Evolutionary conservation across 2,329 filamentous ascomycete species (phyloP).

Genomic region (Diaporthe sp.): DNA sequence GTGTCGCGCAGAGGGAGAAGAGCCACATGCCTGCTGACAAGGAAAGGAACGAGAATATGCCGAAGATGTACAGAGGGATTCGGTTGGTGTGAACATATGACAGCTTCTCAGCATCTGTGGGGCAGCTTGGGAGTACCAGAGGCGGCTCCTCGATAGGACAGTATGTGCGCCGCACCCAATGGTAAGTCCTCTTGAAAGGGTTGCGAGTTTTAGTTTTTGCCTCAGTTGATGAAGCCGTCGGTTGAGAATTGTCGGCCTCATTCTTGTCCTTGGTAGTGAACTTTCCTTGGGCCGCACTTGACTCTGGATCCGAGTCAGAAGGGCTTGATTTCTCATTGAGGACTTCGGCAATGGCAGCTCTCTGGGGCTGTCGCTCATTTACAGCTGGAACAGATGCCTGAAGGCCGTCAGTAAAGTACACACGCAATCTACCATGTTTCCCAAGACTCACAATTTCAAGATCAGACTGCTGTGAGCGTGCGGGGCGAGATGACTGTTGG

Average conservation of each 20-base stretch:
- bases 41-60: constrained; percentile 54
- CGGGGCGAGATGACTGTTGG: not conserved
- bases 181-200: constrained; percentile 43
- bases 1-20: constrained; percentile 51
- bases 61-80: constrained; percentile 54
- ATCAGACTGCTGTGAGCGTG: not conserved
- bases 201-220: constrained; percentile 40
- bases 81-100: constrained; percentile 55
- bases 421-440: not conserved
- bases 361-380: not conserved
- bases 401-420: constrained; percentile 1
- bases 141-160: constrained; percentile 49
- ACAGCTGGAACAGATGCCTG: constrained; percentile 38
- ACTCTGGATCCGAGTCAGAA: constrained; percentile 40
- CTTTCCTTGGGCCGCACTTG: constrained; percentile 26
- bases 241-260: constrained; percentile 31
- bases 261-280: constrained; percentile 32
- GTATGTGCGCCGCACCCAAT: constrained; percentile 49
- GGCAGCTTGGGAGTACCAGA: constrained; percentile 51
- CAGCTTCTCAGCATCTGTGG: constrained; percentile 55
- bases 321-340: constrained; percentile 41
- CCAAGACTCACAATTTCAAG: constrained; percentile 40
- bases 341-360: constrained; percentile 15
- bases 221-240: not conserved
- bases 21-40: constrained; percentile 58